A percentile compares a stretch with the other conserved stretches of the same genome.
phyloP scores from a whole-genome alignment of 2,329 filamentous ascomycete species.

The Helicocarpus griseus region DNA sequence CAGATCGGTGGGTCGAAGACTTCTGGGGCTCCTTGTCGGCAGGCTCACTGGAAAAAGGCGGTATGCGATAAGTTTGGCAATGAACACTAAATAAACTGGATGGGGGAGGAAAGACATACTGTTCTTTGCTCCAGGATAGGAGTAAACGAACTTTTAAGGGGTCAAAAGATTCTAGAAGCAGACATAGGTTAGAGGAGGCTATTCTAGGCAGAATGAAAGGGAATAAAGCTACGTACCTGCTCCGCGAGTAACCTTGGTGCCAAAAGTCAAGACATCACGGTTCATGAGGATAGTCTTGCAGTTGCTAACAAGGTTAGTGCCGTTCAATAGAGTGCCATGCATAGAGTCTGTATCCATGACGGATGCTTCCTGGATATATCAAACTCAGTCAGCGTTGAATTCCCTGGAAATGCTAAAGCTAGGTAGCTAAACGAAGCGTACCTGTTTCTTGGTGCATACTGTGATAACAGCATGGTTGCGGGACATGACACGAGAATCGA shows the following conservation, averaged over 20 bases:
- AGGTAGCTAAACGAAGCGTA: constrained; percentile 10
- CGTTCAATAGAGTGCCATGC: constrained; percentile 52
- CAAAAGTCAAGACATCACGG: constrained; percentile 35
- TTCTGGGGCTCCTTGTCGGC: background rate
- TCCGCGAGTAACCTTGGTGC: constrained; percentile 41
- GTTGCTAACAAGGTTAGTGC: constrained; percentile 29
- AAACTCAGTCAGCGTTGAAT: background rate
- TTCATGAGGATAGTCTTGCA: constrained; percentile 30
- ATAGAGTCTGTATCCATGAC: constrained; percentile 50
- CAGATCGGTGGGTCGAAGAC: constrained; percentile 11
- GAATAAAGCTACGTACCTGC: constrained; percentile 22
- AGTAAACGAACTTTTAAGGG: constrained; percentile 24
- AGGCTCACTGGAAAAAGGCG: background rate
- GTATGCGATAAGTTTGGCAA: constrained; percentile 6
- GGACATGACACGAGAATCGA: constrained; percentile 40
- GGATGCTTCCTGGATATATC: constrained; percentile 29
- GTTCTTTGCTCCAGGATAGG: constrained; percentile 20
- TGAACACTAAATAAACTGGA: background rate
- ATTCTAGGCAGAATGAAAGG: background rate
- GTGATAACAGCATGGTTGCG: constrained; percentile 34
- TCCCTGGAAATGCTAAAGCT: background rate
- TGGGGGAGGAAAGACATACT: constrained; percentile 10
- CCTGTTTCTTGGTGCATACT: constrained; percentile 20
- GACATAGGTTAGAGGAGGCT: background rate
- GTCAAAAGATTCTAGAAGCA: constrained; percentile 20